phyloP scores from a whole-genome alignment of 2,329 filamentous ascomycete genomes.

The Ophiostoma ips region DNA sequence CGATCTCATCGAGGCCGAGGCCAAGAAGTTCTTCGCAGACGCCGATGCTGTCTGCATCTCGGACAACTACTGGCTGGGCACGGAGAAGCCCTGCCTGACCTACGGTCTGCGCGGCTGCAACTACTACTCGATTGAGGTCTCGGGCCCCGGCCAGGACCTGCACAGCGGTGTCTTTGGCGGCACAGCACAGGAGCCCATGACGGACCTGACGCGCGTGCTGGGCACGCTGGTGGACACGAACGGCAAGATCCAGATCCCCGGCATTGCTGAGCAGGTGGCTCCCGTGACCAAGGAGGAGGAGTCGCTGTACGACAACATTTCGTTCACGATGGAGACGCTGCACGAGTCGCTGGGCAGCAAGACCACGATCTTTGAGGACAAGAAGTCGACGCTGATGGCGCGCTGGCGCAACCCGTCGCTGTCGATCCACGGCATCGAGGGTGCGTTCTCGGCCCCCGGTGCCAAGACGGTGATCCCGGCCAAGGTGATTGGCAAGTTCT shows the following conservation, averaged over 20 bases:
- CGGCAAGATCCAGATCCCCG: slow-evolving; percentile 89
- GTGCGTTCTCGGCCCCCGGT: slow-evolving; percentile 81
- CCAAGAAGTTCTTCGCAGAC: slow-evolving; percentile 88
- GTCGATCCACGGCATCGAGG: slow-evolving; percentile 88
- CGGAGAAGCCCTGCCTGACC: slow-evolving; percentile 94
- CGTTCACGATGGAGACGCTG: slow-evolving; percentile 92
- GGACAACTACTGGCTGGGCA: slow-evolving; percentile 99
- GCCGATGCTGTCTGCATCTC: slow-evolving; percentile 95
- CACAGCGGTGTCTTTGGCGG: slow-evolving; percentile 97
- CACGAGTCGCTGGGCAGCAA: slow-evolving; percentile 82
- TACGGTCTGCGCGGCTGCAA: slow-evolving; percentile 96
- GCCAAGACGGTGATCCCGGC: slow-evolving; percentile 98
- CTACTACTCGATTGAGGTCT: slow-evolving; percentile 89
- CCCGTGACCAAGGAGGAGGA: slow-evolving; percentile 78
- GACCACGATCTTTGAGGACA: slow-evolving; percentile 76
- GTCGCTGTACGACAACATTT: slow-evolving; percentile 73
- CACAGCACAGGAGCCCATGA: slow-evolving; percentile 96
- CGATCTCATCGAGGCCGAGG: slow-evolving; percentile 83
- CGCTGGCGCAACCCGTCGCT: slow-evolving; percentile 92
- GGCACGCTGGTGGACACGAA: slow-evolving; percentile 73
- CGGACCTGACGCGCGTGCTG: slow-evolving; percentile 74
- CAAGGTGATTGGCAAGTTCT: slow-evolving; percentile 97
- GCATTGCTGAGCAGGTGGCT: slow-evolving; percentile 84
- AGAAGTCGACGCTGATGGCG: slow-evolving; percentile 86
- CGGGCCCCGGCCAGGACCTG: slow-evolving; percentile 81